phyloP scores from a whole-genome alignment of 2,329 filamentous ascomycete genomes.

The Fonsecaea pedrosoi region DNA sequence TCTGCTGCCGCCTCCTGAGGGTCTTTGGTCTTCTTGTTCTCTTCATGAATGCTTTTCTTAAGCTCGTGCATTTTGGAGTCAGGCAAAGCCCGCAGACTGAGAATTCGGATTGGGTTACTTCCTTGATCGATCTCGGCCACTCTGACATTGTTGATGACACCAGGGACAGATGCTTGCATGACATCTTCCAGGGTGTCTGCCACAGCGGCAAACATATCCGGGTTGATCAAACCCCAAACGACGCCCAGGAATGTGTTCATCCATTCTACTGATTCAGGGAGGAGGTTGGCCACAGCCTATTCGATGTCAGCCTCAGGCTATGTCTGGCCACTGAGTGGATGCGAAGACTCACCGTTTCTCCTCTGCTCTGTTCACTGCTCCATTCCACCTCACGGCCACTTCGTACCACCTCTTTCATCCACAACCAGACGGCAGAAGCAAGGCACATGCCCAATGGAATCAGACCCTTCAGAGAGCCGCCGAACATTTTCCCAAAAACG shows the following conservation, averaged over 20 bases:
- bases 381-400: slow-evolving; percentile 86
- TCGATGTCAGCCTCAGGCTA: slow-evolving; percentile 8
- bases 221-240: slow-evolving; percentile 90
- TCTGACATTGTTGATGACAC: slow-evolving; percentile 90
- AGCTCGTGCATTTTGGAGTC: slow-evolving; percentile 81
- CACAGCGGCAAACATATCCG: slow-evolving; percentile 89
- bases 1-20: slow-evolving; percentile 85
- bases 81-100: slow-evolving; percentile 84
- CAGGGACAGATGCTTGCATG: slow-evolving; percentile 93
- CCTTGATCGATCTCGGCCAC: slow-evolving; percentile 96
- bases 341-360: slow-evolving; percentile 66
- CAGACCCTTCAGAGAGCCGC: slow-evolving; percentile 76
- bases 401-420: slow-evolving; percentile 84
- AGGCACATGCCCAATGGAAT: slow-evolving; percentile 75
- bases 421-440: slow-evolving; percentile 80
- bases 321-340: background rate
- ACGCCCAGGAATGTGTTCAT: slow-evolving; percentile 87
- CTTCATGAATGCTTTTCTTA: slow-evolving; percentile 78
- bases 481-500: slow-evolving; percentile 78
- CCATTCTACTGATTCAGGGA: slow-evolving; percentile 95
- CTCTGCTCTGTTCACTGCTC: slow-evolving; percentile 83
- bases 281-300: slow-evolving; percentile 79
- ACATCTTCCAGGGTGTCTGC: slow-evolving; percentile 95
- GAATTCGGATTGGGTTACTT: slow-evolving; percentile 83
- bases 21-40: slow-evolving; percentile 82